Percentiles rank a stretch among this genome's conserved stretches.
phyloP scores from a whole-genome alignment of 495 filamentous ascomycete species.

The Penicillium nucicola region DNA sequence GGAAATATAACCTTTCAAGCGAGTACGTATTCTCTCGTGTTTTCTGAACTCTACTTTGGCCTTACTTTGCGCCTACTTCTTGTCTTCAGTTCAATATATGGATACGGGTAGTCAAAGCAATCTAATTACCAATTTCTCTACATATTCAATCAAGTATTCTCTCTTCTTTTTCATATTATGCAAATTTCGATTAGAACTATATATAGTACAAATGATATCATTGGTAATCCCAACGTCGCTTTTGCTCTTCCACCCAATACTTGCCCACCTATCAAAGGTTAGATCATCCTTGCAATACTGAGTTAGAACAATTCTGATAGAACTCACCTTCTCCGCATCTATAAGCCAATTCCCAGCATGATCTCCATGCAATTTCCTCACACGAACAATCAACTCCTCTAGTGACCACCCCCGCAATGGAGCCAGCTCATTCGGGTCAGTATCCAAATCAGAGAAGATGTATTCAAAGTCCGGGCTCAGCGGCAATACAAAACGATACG shows the following conservation, averaged over 20 bases:
- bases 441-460: constrained; percentile 30
- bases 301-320: too few relatives aligned
- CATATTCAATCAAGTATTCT: too few relatives aligned
- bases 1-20: too few relatives aligned
- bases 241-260: constrained; percentile 37
- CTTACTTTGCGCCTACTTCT: too few relatives aligned
- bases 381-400: constrained; percentile 18
- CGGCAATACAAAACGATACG: constrained; percentile 40
- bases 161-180: too few relatives aligned
- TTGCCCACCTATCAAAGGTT: constrained; percentile 14
- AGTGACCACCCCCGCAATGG: constrained; percentile 32
- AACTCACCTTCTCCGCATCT: constrained; percentile 26
- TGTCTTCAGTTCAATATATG: too few relatives aligned
- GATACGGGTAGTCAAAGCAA: too few relatives aligned
- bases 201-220: not conserved
- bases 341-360: constrained; percentile 35
- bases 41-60: too few relatives aligned
- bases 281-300: too few relatives aligned
- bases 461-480: constrained; percentile 37
- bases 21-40: too few relatives aligned
- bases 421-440: constrained; percentile 34
- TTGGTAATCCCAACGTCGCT: constrained; percentile 27
- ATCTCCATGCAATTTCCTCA: constrained; percentile 29
- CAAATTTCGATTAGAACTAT: too few relatives aligned
- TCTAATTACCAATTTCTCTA: too few relatives aligned